These are phyloP conservation scores for Penicillium sp. DNA, from an alignment of 2,329 filamentous ascomycete species.

Conservation along the genomic window DNA sequence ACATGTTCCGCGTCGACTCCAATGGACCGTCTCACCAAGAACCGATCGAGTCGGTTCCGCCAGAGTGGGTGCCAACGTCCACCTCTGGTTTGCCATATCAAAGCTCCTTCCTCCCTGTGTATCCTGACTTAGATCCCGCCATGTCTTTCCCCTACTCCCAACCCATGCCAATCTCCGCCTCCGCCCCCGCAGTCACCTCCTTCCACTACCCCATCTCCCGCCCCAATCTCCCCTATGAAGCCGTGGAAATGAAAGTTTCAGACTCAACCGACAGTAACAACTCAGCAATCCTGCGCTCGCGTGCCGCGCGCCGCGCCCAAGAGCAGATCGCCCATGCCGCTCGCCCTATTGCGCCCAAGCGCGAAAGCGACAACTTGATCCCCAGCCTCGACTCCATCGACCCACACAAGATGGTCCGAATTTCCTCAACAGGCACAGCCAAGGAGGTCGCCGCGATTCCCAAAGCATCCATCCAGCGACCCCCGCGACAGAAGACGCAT, in stretches of 20 bases:
- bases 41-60: constrained; percentile 23
- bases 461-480: constrained; percentile 62
- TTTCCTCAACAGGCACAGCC: constrained; percentile 53
- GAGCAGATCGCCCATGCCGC: constrained; percentile 52
- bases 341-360: constrained; percentile 55
- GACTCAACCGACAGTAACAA: constrained; percentile 50
- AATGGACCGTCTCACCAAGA: constrained; percentile 31
- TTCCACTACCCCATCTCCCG: constrained; percentile 28
- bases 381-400: constrained; percentile 26
- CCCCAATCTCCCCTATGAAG: constrained; percentile 40
- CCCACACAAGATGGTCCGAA: constrained; percentile 53
- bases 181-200: constrained; percentile 37
- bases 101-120: constrained; percentile 17
- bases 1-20: constrained; percentile 49
- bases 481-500: constrained; percentile 69
- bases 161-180: constrained; percentile 38
- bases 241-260: constrained; percentile 55
- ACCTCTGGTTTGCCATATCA: constrained; percentile 19
- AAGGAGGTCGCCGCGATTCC: constrained; percentile 58
- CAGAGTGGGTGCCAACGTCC: constrained; percentile 26
- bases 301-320: constrained; percentile 49
- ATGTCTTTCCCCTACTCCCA: constrained; percentile 32
- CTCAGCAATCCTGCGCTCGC: constrained; percentile 47
- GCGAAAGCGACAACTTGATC: constrained; percentile 35
- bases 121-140: constrained; percentile 34